Evolutionary conservation across 2,329 filamentous ascomycete species (phyloP).

Genomic region (Fusarium domesticum): DNA sequence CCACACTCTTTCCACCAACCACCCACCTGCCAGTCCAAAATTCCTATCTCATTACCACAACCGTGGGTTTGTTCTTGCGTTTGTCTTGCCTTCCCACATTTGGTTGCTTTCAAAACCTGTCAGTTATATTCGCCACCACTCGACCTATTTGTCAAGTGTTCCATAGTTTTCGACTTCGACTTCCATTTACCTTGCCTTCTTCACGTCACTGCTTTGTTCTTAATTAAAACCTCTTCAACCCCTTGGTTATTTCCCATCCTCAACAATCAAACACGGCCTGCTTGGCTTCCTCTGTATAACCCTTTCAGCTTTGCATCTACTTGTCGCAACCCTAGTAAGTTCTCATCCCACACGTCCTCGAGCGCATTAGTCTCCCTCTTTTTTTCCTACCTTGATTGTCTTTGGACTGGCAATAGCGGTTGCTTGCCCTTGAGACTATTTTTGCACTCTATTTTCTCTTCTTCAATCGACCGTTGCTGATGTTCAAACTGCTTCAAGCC

Average conservation of each 20-base stretch:
- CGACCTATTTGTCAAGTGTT: background rate
- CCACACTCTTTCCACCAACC: background rate
- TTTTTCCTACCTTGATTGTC: no score
- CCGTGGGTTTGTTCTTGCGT: background rate
- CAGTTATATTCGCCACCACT: background rate
- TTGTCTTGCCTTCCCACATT: background rate
- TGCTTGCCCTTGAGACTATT: no score
- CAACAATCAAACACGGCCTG: no score
- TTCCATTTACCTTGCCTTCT: background rate
- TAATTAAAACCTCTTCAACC: background rate
- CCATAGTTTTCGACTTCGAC: background rate
- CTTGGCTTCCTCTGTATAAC: no score
- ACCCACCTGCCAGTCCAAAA: background rate
- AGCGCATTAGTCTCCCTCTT: background rate
- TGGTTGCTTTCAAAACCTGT: background rate
- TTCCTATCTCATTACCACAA: background rate
- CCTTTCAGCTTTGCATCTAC: background rate
- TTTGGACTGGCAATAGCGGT: no score
- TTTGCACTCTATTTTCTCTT: background rate
- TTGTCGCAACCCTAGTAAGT: background rate
- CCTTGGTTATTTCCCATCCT: background rate
- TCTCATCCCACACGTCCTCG: background rate
- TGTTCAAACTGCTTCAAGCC: slow-evolving; percentile 7
- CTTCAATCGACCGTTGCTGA: slow-evolving; percentile 8
- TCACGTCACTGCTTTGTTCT: background rate